Base-by-base conservation (phyloP, 1,284 basidiomycete genomes). In the Ceratobasidium theobromae region DNA sequence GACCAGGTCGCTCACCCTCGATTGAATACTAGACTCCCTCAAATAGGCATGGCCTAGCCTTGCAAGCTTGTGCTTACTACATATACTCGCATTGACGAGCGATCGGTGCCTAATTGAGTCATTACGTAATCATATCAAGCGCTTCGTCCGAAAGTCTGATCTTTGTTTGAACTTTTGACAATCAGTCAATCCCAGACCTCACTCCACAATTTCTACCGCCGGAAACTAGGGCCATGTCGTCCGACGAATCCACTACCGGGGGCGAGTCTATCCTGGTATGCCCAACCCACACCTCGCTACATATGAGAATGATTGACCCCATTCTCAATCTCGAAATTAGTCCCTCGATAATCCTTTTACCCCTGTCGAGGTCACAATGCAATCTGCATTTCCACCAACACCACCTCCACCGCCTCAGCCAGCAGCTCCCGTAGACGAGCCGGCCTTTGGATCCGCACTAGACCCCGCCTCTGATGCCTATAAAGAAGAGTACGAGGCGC, bases 401-500 rank as follows among this genome's bases (percentile, higher is more conserved):
- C 60, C 58, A 38, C 35, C 35, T 8, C 8, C 43, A 11, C 60
- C 60, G 4, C 60, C 60, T 41, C 60, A 30, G 49, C 23, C 6
- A 49, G 53, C 4, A 53, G 30, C n/a, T 28, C 49, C 21, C 33
- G 49, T 49, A 30, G 60, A 53, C 28, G 60, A 64, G 32, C 35
- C 60, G 32, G 53, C 49, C 40, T 64, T 49, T 2, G 49, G 49
- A 16, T 49, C 60, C 27, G 49, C 32, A 41, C 32, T 49, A n/a
- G 60, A 64, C 30, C 60, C 60, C 12, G 35, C 53, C 11, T 3
- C 23, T 48, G 79, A 79, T 8, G 71, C 73, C 21, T 87, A 86
- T 86, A 83, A 84, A 70, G 74, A 79, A 5, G 82, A 86, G 69
- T 88, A 90, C 74, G 87, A 93, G 57, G 76, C 82, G 0, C 87